Percentiles rank a stretch among this genome's conserved stretches.
phyloP scores from a whole-genome alignment of 192 early-diverging fungal species.

The Umbelopsis sp. region DNA sequence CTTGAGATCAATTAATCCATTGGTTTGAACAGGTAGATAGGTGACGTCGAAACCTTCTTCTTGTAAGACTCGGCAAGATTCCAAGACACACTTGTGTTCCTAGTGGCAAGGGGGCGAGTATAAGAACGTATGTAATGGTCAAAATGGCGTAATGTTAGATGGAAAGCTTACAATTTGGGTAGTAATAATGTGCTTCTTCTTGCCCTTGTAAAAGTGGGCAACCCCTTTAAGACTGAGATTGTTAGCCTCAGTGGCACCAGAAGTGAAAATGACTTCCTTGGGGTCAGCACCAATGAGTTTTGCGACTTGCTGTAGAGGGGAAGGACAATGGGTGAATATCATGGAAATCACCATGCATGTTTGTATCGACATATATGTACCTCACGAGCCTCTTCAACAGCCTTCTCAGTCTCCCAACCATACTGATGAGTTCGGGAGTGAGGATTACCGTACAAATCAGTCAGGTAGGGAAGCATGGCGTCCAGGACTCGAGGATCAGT shows the following conservation, averaged over 20 bases:
- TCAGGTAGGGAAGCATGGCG: constrained; percentile 93
- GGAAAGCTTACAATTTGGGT: constrained; percentile 71
- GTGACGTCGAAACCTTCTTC: constrained; percentile 96
- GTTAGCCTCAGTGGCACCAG: constrained; percentile 96
- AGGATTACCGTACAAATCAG: constrained; percentile 91
- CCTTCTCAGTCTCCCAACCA: constrained; percentile 95
- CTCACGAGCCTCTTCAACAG: constrained; percentile 84
- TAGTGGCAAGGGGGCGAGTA: constrained; percentile 25
- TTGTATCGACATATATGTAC: constrained; percentile 46
- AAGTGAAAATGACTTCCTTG: constrained; percentile 97
- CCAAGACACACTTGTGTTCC: constrained; percentile 98
- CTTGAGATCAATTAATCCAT: constrained; percentile 84
- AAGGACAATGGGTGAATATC: neutral
- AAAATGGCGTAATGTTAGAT: neutral
- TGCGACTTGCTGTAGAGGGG: constrained; percentile 72
- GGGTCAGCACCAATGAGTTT: constrained; percentile 87
- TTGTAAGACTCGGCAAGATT: constrained; percentile 93
- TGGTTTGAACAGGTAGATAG: constrained; percentile 84
- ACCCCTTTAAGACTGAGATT: constrained; percentile 94
- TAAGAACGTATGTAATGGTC: too few species aligned
- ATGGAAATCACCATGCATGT: too few species aligned
- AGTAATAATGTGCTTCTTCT: constrained; percentile 96
- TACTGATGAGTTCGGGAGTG: constrained; percentile 97
- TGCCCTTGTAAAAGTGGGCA: constrained; percentile 91
- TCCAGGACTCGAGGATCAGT: constrained; percentile 92